These are phyloP conservation scores for Didymella exigua DNA, from an alignment of 2,329 filamentous ascomycete genomes.

Conservation along the genomic window DNA sequence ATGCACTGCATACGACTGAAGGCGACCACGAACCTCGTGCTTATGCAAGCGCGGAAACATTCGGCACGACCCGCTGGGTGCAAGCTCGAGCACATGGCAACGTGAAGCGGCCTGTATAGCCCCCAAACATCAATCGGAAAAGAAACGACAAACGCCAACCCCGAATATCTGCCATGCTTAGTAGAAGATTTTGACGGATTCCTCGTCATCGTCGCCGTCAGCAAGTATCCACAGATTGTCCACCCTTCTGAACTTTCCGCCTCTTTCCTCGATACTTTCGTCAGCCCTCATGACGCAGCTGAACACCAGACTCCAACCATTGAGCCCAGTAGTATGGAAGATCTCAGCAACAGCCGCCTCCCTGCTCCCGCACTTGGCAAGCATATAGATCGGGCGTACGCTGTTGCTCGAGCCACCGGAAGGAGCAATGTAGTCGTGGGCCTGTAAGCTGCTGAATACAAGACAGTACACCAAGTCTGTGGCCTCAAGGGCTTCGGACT, in stretches of 20 bases:
- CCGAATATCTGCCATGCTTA: constrained; percentile 14
- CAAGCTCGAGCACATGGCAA: not conserved
- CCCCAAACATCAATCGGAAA: not conserved
- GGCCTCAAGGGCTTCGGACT: constrained; percentile 31
- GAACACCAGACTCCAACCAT: constrained; percentile 42
- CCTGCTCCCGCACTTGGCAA: constrained; percentile 41
- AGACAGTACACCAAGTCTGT: constrained; percentile 31
- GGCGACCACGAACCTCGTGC: not conserved
- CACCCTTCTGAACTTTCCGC: constrained; percentile 26
- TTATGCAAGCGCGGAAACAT: not conserved
- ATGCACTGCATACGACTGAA: not conserved
- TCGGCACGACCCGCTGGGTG: not conserved
- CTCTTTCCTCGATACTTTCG: constrained; percentile 30
- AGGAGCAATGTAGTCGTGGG: constrained; percentile 19
- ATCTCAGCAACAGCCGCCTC: constrained; percentile 39
- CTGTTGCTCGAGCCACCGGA: constrained; percentile 15
- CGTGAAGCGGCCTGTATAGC: not conserved
- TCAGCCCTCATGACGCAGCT: constrained; percentile 37
- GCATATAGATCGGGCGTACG: constrained; percentile 37
- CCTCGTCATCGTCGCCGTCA: constrained; percentile 24
- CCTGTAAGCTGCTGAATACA: constrained; percentile 34
- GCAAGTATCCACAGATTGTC: constrained; percentile 35
- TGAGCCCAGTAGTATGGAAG: constrained; percentile 36
- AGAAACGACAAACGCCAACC: not conserved
- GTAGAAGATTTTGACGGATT: constrained; percentile 37